A percentile compares a stretch with the other conserved stretches of the same genome.
phyloP scores from a whole-genome alignment of 2,329 filamentous ascomycete genomes.

The Ilyonectria mors-panacis region DNA sequence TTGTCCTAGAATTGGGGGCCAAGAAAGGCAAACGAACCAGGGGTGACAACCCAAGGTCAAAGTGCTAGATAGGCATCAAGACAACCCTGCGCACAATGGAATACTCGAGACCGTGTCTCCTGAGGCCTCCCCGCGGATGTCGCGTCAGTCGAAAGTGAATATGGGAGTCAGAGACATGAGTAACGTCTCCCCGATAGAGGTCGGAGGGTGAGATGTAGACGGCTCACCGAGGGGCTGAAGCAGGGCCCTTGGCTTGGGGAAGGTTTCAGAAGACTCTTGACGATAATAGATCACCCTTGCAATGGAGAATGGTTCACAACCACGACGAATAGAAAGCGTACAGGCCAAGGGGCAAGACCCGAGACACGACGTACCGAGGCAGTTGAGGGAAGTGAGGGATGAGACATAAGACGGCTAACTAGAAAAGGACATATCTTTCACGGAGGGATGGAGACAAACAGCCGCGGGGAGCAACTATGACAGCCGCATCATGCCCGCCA shows the following conservation, averaged over 20 bases:
- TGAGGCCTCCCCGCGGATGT: slow-evolving; percentile 42
- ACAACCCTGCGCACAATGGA: slow-evolving; percentile 44
- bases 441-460: slow-evolving; percentile 30
- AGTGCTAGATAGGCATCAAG: slow-evolving; percentile 40
- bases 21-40: slow-evolving; percentile 30
- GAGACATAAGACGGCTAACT: slow-evolving; percentile 34
- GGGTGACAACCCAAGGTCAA: slow-evolving; percentile 23
- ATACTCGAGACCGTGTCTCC: slow-evolving; percentile 34
- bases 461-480: slow-evolving; percentile 32
- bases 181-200: slow-evolving; percentile 7
- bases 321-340: slow-evolving; percentile 36
- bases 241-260: not conserved
- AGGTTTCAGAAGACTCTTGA: slow-evolving; percentile 27
- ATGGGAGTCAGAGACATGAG: slow-evolving; percentile 18
- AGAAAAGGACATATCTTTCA: slow-evolving; percentile 43
- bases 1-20: slow-evolving; percentile 29
- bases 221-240: slow-evolving; percentile 17
- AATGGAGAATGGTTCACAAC: slow-evolving; percentile 35
- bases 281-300: slow-evolving; percentile 43
- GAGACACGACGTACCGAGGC: slow-evolving; percentile 23
- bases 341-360: slow-evolving; percentile 26
- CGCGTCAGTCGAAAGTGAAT: slow-evolving; percentile 27
- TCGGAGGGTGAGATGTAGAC: slow-evolving; percentile 25
- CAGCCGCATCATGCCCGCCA: slow-evolving; percentile 21
- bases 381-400: slow-evolving; percentile 4